Evolutionary conservation across 306 rosid species (phyloP).

Genomic region (Quercus agrifolia): DNA sequence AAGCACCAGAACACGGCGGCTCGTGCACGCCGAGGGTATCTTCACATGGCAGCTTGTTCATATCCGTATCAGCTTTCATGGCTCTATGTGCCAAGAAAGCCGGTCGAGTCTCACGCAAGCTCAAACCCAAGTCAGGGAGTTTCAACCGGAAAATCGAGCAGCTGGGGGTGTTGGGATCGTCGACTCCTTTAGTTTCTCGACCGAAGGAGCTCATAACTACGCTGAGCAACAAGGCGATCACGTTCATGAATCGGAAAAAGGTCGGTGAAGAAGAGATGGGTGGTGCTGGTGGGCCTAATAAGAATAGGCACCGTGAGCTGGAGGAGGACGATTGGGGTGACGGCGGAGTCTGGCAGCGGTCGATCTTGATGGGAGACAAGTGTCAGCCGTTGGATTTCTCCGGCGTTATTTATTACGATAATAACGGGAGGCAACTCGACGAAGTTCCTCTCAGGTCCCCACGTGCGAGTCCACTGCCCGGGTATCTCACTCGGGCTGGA

Average conservation of each 20-base stretch:
- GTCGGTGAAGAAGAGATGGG: neutral
- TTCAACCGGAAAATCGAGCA: constrained; percentile 12
- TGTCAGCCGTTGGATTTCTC: constrained; percentile 84
- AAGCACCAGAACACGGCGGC: constrained; percentile 11
- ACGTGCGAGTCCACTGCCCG: constrained; percentile 87
- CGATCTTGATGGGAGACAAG: constrained; percentile 86
- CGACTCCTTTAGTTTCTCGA: constrained; percentile 28
- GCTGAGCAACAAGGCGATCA: constrained; percentile 60
- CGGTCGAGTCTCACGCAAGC: constrained; percentile 31
- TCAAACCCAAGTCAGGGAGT: constrained; percentile 14
- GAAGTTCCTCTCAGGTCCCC: constrained; percentile 68
- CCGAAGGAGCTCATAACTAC: constrained; percentile 69
- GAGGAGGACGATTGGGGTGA: constrained; percentile 48
- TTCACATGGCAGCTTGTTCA: constrained; percentile 18
- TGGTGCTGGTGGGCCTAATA: neutral
- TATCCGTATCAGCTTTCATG: constrained; percentile 37
- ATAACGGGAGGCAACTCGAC: constrained; percentile 45
- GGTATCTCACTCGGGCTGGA: constrained; percentile 42
- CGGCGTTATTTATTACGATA: constrained; percentile 70
- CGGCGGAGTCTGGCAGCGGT: constrained; percentile 94
- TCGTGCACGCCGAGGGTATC: no score
- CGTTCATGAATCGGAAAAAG: constrained; percentile 35
- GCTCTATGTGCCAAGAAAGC: constrained; percentile 37
- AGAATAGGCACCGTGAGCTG: neutral
- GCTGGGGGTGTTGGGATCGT: neutral